Conservation (phyloP, 371 early-diverging fungal species). For the Mucor lusitanicus region DNA sequence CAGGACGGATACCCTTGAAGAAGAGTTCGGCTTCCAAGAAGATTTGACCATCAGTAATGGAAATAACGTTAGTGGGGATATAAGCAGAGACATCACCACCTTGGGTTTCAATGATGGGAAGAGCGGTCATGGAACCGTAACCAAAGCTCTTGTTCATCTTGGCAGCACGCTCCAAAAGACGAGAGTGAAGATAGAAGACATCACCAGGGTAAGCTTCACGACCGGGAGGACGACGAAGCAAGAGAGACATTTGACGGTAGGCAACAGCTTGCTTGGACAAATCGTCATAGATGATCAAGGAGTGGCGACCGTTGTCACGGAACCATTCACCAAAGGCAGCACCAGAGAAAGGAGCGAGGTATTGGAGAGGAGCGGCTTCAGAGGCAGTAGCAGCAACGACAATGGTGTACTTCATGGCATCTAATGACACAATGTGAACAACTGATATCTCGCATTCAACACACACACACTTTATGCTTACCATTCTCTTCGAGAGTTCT, state of each 20-base stretch:
- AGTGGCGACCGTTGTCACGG: constrained; percentile 97
- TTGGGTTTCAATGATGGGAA: constrained; percentile 97
- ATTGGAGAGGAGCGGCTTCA: constrained; percentile 95
- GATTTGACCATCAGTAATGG: constrained; percentile 93
- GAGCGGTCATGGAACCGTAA: constrained; percentile 93
- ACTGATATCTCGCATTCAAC: too few relatives aligned
- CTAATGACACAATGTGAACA: background rate
- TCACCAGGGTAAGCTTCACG: constrained; percentile 98
- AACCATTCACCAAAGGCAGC: constrained; percentile 94
- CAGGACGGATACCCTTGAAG: constrained; percentile 98
- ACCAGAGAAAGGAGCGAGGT: constrained; percentile 95
- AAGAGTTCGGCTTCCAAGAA: constrained; percentile 97
- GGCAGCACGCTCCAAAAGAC: constrained; percentile 96
- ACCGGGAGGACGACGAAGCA: constrained; percentile 97
- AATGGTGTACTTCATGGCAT: constrained; percentile 84
- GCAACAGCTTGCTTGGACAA: constrained; percentile 98
- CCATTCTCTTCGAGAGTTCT: constrained; percentile 92
- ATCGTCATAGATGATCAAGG: constrained; percentile 95
- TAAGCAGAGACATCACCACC: constrained; percentile 98
- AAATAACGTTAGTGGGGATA: constrained; percentile 98
- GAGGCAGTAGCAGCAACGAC: constrained; percentile 97
- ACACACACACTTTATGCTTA: constrained; percentile 15
- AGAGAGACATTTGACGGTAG: constrained; percentile 97
- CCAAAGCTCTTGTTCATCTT: constrained; percentile 95
- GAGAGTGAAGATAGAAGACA: constrained; percentile 97